Base-by-base conservation (phyloP, 1,284 basidiomycete species). In the Heterobasidion parviporum region DNA sequence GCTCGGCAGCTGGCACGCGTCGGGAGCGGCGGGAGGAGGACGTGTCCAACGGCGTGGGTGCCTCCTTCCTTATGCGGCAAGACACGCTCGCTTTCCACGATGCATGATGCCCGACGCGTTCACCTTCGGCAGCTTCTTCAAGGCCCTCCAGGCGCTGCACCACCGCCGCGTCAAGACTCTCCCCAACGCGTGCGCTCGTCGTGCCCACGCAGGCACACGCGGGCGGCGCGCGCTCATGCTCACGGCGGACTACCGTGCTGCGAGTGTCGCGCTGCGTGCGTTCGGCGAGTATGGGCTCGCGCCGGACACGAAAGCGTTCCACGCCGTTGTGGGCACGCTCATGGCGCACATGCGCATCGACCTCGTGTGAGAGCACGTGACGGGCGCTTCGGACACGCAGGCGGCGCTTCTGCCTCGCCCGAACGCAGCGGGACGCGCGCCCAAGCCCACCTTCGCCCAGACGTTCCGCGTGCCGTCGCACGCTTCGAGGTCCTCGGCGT, bases 91-190 rank as follows among this genome's bases (percentile, higher is more conserved):
- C 36, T 54, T 6, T 52, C 58, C 5, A 56, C 68, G 12, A 62
- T 66, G 45, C 5, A 56, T 68, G 12, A 62, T 66, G 45, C 81
- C 80, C 3, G 73, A 79, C 49, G 72, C 69, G 5, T 64, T 66
- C 59, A 79, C 76, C 0, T 82, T 74, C 64, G 70, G 70, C 8
- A 68, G 67, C 57, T 62, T 82, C 12, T 79, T 82, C 62, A 72
- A 68, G 20, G 69, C 71, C 7, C 59, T 71, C 12, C 66, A 63
- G 49, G 56, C 63, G 38, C 60, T 63, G 12, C 61, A 66, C 16
- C 16, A 57, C 0, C 70, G 72, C 44, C 54, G 55, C 33, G 56
- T 61, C 20, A 59, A 62, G 43, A 56, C 44, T 0, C 58, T 66
- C 4, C 55, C 57, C 16, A 63, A 69, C 44, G 62, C 66, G 16